phyloP scores from a whole-genome alignment of 345 rosid genomes.

The Murraya paniculata region DNA sequence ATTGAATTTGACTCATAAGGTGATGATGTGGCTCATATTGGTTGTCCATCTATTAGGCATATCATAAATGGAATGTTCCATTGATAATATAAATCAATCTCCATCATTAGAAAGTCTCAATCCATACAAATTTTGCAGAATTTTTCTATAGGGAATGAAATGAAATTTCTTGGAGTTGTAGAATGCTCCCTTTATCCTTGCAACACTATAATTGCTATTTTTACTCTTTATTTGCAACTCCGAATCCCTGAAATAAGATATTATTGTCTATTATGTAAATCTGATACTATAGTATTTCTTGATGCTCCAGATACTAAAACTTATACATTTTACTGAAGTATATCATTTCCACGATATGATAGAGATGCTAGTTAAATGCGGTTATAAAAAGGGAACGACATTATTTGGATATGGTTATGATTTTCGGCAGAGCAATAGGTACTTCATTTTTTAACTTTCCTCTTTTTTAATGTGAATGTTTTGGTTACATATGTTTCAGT shows the following conservation, averaged over 20 bases:
- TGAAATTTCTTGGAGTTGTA: neutral
- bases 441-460: slow-evolving; percentile 1
- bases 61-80: neutral
- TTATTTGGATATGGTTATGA: slow-evolving; percentile 90
- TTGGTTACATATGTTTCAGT: neutral
- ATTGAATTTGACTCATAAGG: neutral
- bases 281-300: slow-evolving; percentile 10
- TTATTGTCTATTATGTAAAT: neutral
- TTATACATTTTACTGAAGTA: slow-evolving; percentile 52
- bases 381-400: slow-evolving; percentile 78
- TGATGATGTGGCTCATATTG: neutral
- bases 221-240: neutral
- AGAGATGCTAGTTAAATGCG: slow-evolving; percentile 67
- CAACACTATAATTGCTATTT: neutral
- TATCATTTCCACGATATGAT: slow-evolving; percentile 94
- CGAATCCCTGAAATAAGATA: neutral
- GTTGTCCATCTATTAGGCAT: neutral
- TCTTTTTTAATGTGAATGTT: neutral
- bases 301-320: slow-evolving; percentile 56
- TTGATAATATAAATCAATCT: neutral
- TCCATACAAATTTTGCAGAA: neutral
- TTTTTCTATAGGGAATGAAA: neutral
- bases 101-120: neutral
- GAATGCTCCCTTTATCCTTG: neutral
- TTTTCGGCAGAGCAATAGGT: slow-evolving; percentile 93